Evolutionary conservation across 352 stramenopile genomes (phyloP), one percentile per base, ranked within the genome.

Genomic region (Phytophthora pistaciae): DNA sequence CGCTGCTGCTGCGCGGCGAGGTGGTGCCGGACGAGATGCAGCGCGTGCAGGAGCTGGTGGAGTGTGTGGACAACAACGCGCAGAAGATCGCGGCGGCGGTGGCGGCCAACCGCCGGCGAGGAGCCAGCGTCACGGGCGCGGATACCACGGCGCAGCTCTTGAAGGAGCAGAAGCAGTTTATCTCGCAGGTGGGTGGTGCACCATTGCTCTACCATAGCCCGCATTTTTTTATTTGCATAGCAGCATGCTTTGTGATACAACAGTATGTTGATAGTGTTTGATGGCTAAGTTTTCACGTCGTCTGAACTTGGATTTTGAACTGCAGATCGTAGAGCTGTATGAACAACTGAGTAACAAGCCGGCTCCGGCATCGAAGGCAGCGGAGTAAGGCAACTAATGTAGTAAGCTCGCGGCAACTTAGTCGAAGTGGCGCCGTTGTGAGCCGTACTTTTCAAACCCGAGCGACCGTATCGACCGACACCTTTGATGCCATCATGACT

Each of bases 1-100:
- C 72, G 66, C 66, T 90, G 23, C 23, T 75, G 57, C 25, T 68
- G 57, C 66, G 64, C 21, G 52, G 68, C 4, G 58, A 64, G 16
- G 16, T 27, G 5, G 62, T 89, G 3, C 81, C 85, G 2, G 70
- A 81, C 9, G 87, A 92, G 62, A 42, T 95, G 49, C 38, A 80
- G 49, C 66, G 77, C 36, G 76, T 85, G 49, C 87, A 95, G 70
- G 83, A 92, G 11, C 54, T 92, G 46, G 60, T 95, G 38, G 84
- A 93, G 60, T 85, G 74, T 54, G 63, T 91, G 33, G 82, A 93
- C 69, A 81, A 83, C 55, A 95, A 95, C 68, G 85, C 82, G 50
- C 68, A 92, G 60, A 87, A 87, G 56, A 91, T 93, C 56, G 84
- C 87, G 44, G 64, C 72, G 52, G 77, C 84, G 56, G 60, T 94